Evolutionary conservation across 371 early-diverging fungal genomes (phyloP).

Genomic region (Rhizopus microsporus): DNA sequence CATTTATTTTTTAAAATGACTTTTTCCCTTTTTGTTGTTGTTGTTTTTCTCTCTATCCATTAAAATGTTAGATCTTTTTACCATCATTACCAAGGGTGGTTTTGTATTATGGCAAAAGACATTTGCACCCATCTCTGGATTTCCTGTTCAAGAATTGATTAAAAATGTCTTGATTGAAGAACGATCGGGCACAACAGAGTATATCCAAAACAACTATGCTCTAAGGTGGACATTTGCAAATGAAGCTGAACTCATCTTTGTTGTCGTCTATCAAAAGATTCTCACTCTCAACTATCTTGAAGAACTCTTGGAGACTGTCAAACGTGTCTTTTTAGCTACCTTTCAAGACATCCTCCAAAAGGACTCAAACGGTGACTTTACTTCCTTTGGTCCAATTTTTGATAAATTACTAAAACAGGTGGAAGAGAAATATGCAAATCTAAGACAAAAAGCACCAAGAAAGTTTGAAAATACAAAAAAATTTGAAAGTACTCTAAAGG

Average conservation of each 20-base stretch:
- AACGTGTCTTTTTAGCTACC: slow-evolving; percentile 46
- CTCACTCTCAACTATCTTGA: slow-evolving; percentile 85
- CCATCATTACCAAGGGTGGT: slow-evolving; percentile 81
- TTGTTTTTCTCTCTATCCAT: slow-evolving; percentile 2
- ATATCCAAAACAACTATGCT: slow-evolving; percentile 65
- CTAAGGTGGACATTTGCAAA: slow-evolving; percentile 87
- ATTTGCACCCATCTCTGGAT: slow-evolving; percentile 54
- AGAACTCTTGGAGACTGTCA: slow-evolving; percentile 75
- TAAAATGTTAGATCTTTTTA: slow-evolving; percentile 79
- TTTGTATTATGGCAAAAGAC: slow-evolving; percentile 79
- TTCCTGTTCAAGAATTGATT: slow-evolving; percentile 77
- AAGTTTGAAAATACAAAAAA: slow-evolving; percentile 85
- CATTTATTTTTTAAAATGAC: slow-evolving; percentile 1
- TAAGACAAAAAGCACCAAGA: slow-evolving; percentile 63
- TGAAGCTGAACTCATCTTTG: slow-evolving; percentile 85
- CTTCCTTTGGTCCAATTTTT: slow-evolving; percentile 44
- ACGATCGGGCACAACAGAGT: slow-evolving; percentile 61
- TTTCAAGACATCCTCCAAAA: slow-evolving; percentile 18
- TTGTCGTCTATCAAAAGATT: slow-evolving; percentile 91
- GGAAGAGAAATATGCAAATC: slow-evolving; percentile 45
- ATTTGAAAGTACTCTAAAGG: slow-evolving; percentile 74
- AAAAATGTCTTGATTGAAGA: slow-evolving; percentile 81
- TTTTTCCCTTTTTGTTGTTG: neutral
- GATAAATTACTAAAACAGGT: slow-evolving; percentile 38
- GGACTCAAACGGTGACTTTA: slow-evolving; percentile 28